A percentile compares a stretch with the other conserved stretches of the same genome.
phyloP scores from a whole-genome alignment of 345 rosid species.

The Gossypium sturtianum region DNA sequence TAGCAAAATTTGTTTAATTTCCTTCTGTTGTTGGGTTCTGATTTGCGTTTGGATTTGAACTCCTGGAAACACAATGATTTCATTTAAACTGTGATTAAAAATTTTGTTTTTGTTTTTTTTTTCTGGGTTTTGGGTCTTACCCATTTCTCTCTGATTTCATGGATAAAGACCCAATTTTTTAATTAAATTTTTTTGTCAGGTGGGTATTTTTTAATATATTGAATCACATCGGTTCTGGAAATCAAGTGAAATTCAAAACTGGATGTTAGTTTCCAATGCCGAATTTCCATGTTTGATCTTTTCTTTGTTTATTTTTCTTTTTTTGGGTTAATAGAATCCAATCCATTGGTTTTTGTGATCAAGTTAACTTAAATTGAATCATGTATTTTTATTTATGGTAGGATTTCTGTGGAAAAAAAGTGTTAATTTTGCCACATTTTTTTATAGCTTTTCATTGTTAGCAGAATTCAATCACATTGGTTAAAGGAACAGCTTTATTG shows the following conservation, averaged over 20 bases:
- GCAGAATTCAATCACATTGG: background rate
- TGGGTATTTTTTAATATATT: background rate
- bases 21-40: background rate
- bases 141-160: background rate
- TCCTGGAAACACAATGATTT: background rate
- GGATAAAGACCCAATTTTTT: background rate
- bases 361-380: background rate
- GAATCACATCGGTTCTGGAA: background rate
- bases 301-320: background rate
- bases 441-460: background rate
- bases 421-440: background rate
- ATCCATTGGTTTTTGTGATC: conserved; percentile 5
- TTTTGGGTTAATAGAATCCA: background rate
- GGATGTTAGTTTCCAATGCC: conserved; percentile 4
- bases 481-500: background rate
- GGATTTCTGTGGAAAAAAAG: background rate
- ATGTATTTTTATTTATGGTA: background rate
- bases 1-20: background rate
- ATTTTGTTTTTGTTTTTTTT: background rate
- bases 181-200: background rate
- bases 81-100: background rate
- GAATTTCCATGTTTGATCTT: background rate
- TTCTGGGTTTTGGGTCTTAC: background rate
- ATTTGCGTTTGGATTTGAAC: conserved; percentile 7
- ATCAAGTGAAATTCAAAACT: conserved; percentile 8